Conservation (phyloP, 805 yeast genomes). For the Kodamaea kaohsiungensis region DNA sequence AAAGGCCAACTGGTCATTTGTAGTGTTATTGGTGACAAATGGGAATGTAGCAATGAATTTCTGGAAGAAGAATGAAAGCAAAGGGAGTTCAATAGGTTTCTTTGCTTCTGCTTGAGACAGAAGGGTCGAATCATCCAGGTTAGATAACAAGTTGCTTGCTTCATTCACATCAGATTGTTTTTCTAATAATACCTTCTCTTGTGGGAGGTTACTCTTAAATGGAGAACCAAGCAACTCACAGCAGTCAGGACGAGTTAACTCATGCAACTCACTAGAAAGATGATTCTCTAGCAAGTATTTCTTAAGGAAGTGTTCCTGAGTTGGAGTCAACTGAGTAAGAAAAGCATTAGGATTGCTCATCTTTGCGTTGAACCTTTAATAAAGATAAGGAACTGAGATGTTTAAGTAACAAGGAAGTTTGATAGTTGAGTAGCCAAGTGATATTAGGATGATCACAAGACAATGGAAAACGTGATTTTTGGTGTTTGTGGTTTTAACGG, state of each 20-base stretch:
- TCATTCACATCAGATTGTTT: too few species aligned
- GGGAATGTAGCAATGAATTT: constrained; percentile 73
- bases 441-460: too few species aligned
- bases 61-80: constrained; percentile 64
- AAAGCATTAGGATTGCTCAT: background rate
- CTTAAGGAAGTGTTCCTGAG: constrained; percentile 85
- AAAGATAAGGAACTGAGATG: background rate
- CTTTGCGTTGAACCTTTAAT: background rate
- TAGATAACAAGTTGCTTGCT: too few species aligned
- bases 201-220: constrained; percentile 56
- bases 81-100: constrained; percentile 48
- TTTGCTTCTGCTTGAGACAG: background rate
- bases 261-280: constrained; percentile 60
- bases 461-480: too few species aligned
- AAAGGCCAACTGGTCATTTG: constrained; percentile 52
- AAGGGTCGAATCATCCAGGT: constrained; percentile 20
- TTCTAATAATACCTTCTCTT: too few species aligned
- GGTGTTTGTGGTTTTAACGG: too few species aligned
- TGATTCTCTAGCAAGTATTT: constrained; percentile 71
- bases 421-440: too few species aligned
- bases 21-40: constrained; percentile 53
- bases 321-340: constrained; percentile 42
- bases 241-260: constrained; percentile 59
- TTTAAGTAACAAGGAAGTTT: too few species aligned
- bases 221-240: constrained; percentile 78